These are phyloP conservation scores for Arabidopsis lyrata DNA, from an alignment of 441 rosid species.

Conservation along the genomic window DNA sequence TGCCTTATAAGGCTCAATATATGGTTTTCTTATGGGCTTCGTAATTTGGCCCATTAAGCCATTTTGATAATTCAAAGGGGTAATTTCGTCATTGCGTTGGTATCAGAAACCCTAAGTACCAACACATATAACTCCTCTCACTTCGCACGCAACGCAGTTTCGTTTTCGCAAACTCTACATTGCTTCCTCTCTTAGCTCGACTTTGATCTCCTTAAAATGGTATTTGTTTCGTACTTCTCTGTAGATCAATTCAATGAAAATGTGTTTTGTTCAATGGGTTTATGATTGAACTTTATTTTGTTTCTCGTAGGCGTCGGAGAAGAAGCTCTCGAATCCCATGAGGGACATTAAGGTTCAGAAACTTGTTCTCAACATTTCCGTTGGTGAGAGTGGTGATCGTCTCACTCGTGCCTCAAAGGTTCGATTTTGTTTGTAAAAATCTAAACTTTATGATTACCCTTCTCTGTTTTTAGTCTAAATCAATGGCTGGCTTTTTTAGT, in stretches of 20 bases:
- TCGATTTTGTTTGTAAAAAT: background rate
- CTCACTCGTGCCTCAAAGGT: conserved; percentile 96
- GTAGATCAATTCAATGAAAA: background rate
- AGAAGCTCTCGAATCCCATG: conserved; percentile 92
- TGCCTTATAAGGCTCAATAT: too few relatives aligned
- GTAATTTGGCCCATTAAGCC: background rate
- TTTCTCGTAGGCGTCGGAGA: conserved; percentile 74
- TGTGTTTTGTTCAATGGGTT: background rate
- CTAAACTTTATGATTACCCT: background rate
- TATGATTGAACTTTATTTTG: background rate
- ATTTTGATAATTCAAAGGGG: background rate
- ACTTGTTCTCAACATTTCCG: conserved; percentile 88
- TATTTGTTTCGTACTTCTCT: background rate
- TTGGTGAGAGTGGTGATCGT: conserved; percentile 96
- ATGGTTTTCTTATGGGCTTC: too few relatives aligned
- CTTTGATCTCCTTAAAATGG: conserved; percentile 37
- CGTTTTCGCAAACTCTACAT: conserved; percentile 28
- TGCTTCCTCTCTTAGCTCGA: background rate
- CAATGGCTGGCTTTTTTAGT: background rate
- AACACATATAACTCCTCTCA: background rate
- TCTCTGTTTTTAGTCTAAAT: background rate
- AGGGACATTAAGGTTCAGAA: conserved; percentile 94
- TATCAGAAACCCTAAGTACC: conserved; percentile 36
- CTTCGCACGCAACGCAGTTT: conserved; percentile 30
- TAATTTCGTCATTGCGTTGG: background rate